Evolutionary conservation across 2,329 filamentous ascomycete genomes (phyloP).

Genomic region (Aureobasidium lini): DNA sequence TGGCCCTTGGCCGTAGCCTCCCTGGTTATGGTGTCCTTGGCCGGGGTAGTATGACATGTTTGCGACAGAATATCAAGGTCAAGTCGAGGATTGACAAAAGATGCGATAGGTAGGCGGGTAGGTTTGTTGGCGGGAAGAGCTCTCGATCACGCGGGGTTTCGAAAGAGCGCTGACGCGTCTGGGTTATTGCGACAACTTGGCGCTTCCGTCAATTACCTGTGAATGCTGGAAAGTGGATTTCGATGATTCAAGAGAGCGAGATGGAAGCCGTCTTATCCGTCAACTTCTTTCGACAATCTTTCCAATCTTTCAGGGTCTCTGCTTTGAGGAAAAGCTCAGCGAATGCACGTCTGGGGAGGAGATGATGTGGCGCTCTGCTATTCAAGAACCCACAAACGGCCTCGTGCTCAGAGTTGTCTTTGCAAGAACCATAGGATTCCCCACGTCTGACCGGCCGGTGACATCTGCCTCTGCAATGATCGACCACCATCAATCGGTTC

Average conservation of each 20-base stretch:
- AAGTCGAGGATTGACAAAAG: background rate
- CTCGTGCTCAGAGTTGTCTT: background rate
- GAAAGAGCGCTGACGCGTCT: background rate
- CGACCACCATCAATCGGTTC: background rate
- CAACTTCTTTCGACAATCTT: background rate
- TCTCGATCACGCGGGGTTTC: background rate
- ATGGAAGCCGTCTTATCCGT: background rate
- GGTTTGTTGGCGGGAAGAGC: background rate
- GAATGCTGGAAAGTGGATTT: background rate
- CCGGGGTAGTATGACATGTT: conserved; percentile 17
- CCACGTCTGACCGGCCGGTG: background rate
- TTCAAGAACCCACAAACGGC: background rate
- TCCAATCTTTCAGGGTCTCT: background rate
- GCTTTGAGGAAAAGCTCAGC: background rate
- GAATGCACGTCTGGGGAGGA: conserved; percentile 3
- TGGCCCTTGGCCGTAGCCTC: conserved; percentile 30
- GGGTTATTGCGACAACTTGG: background rate
- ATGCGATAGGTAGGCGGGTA: background rate
- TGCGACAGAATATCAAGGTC: background rate
- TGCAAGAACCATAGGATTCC: background rate
- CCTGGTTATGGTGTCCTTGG: conserved; percentile 14
- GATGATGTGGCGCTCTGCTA: conserved; percentile 1
- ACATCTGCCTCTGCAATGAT: background rate
- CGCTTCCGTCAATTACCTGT: background rate
- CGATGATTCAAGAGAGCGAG: background rate